Conservation (phyloP, 441 rosid species). For the Daphne laureola region DNA sequence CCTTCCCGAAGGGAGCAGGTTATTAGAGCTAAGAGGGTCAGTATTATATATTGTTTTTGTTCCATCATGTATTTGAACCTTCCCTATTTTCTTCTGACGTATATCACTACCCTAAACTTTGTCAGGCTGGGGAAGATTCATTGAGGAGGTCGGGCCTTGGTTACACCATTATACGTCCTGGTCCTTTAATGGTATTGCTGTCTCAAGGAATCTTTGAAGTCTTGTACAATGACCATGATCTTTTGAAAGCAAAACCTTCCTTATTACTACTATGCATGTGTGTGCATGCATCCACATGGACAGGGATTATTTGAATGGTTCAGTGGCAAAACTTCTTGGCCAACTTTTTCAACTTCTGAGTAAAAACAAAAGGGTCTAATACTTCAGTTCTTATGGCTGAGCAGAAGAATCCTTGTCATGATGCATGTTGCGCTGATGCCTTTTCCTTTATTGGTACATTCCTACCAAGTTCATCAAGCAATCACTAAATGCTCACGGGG, state of each 20-base stretch:
- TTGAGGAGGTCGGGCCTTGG: conserved; percentile 94
- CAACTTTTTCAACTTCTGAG: too few relatives aligned
- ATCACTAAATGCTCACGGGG: background rate
- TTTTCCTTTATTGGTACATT: background rate
- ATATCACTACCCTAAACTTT: conserved; percentile 1
- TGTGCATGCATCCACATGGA: too few relatives aligned
- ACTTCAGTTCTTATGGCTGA: background rate
- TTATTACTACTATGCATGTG: too few relatives aligned
- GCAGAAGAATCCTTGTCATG: background rate
- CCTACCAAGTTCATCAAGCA: conserved; percentile 2
- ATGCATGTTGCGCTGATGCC: too few relatives aligned
- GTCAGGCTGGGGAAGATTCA: conserved; percentile 91
- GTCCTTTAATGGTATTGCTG: conserved; percentile 63
- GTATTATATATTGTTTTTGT: conserved; percentile 16
- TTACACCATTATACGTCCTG: conserved; percentile 90
- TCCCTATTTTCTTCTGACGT: conserved; percentile 5
- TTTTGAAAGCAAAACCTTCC: too few relatives aligned
- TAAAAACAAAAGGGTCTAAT: too few relatives aligned
- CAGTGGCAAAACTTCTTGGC: too few relatives aligned
- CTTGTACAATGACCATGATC: too few relatives aligned
- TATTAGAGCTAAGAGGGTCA: conserved; percentile 86
- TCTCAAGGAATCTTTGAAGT: background rate
- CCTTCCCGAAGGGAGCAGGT: conserved; percentile 91
- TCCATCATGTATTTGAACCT: conserved; percentile 1
- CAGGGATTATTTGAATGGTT: too few relatives aligned